These are phyloP conservation scores for Camellia granthamiana DNA, from an alignment of 148 eudicot genomes.

Conservation along the genomic window DNA sequence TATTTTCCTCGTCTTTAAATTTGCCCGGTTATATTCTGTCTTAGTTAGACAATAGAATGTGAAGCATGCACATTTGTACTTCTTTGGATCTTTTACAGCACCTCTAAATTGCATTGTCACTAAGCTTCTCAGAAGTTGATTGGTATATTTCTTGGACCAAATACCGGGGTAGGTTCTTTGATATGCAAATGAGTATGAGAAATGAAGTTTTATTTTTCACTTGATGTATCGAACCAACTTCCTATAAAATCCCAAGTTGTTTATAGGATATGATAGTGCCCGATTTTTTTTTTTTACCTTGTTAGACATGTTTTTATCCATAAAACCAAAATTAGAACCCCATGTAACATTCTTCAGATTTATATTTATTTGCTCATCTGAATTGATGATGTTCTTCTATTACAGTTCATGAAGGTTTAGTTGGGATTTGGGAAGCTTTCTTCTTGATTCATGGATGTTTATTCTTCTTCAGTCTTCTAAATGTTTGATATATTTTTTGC, in stretches of 20 bases:
- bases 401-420: not conserved
- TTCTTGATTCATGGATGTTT: slow-evolving; percentile 1
- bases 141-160: not conserved
- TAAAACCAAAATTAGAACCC: not conserved
- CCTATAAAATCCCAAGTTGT: not conserved
- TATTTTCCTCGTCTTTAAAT: not conserved
- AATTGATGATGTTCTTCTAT: not conserved
- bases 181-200: not conserved
- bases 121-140: not conserved
- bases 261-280: not conserved
- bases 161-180: not conserved
- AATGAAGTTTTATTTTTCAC: not conserved
- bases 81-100: not conserved
- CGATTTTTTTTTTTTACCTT: not conserved
- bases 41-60: not conserved
- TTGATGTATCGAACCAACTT: not conserved
- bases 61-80: not conserved
- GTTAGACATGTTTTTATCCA: not conserved
- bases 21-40: not conserved
- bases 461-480: not conserved
- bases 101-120: not conserved
- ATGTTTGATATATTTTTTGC: not conserved
- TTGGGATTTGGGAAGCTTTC: not conserved
- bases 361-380: not conserved
- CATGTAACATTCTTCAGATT: not conserved